Conservation (phyloP, 2,329 filamentous ascomycete genomes). For the Tolypocladium guangdongense region DNA sequence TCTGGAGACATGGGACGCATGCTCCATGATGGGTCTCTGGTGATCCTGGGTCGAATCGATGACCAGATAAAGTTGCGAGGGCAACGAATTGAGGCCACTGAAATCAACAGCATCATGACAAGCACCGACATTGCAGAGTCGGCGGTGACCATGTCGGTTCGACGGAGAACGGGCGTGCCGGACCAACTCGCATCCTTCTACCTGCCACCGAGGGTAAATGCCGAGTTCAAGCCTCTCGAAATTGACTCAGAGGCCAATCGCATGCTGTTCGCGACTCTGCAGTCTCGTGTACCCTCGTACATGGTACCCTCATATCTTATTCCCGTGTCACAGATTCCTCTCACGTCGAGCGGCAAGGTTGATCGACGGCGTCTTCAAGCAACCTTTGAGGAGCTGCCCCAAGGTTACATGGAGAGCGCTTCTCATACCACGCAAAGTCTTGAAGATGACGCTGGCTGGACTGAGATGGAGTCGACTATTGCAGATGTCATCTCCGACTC, state of each 20-base stretch:
- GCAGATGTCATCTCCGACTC: constrained; percentile 41
- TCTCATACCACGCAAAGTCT: constrained; percentile 14
- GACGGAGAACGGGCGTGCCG: constrained; percentile 21
- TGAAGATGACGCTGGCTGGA: constrained; percentile 33
- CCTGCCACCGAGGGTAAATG: constrained; percentile 29
- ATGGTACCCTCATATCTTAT: constrained; percentile 71
- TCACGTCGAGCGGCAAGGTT: constrained; percentile 65
- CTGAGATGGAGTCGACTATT: constrained; percentile 43
- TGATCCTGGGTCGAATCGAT: constrained; percentile 64
- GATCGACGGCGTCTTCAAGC: constrained; percentile 45
- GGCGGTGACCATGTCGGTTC: constrained; percentile 52
- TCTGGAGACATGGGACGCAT: constrained; percentile 76
- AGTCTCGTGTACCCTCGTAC: constrained; percentile 53
- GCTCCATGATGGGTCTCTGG: constrained; percentile 62
- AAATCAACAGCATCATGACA: constrained; percentile 57
- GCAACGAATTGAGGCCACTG: constrained; percentile 66
- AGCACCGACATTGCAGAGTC: constrained; percentile 41
- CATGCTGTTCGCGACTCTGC: constrained; percentile 43
- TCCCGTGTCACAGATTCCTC: constrained; percentile 57
- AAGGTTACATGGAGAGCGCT: constrained; percentile 29
- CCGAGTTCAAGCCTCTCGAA: constrained; percentile 25
- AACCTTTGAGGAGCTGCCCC: constrained; percentile 34
- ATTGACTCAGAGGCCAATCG: constrained; percentile 23
- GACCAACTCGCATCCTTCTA: constrained; percentile 61
- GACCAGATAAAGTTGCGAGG: constrained; percentile 76